Conservation (phyloP, 306 rosid genomes). For the Dryas alaskensis region DNA sequence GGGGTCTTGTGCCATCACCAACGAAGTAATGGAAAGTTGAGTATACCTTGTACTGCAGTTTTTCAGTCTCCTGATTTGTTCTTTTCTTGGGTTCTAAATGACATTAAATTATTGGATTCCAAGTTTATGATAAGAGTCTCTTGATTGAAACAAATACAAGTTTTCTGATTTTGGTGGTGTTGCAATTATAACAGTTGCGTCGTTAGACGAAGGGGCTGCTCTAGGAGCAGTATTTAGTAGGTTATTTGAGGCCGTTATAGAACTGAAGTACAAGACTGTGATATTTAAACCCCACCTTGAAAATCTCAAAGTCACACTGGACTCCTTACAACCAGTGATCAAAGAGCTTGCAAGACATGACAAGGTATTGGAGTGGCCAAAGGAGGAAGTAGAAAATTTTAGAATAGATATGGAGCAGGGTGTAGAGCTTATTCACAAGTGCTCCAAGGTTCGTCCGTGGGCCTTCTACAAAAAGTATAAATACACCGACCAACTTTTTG, state of each 20-base stretch:
- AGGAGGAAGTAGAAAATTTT: neutral
- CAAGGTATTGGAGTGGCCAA: neutral
- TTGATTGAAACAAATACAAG: too few relatives aligned
- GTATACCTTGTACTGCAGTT: too few relatives aligned
- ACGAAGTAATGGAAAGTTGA: too few relatives aligned
- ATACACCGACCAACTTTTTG: neutral
- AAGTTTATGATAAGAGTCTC: too few relatives aligned
- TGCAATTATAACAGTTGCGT: too few relatives aligned
- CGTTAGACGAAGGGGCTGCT: neutral
- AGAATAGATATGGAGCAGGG: neutral
- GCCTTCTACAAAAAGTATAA: neutral
- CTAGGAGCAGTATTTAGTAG: neutral
- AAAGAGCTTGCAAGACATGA: neutral
- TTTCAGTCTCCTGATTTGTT: too few relatives aligned
- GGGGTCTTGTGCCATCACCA: too few relatives aligned
- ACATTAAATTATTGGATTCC: too few relatives aligned
- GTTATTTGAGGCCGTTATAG: neutral
- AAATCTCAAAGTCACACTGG: neutral
- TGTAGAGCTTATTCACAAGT: neutral
- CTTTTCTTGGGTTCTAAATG: too few relatives aligned
- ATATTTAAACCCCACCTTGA: neutral
- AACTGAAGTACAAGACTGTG: neutral
- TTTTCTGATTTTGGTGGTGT: too few relatives aligned
- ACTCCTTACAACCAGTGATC: neutral
- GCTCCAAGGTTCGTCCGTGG: neutral